A percentile compares a stretch with the other conserved stretches of the same genome.
Conservation (phyloP, 306 rosid genomes). For the Arachis hypogaea region DNA sequence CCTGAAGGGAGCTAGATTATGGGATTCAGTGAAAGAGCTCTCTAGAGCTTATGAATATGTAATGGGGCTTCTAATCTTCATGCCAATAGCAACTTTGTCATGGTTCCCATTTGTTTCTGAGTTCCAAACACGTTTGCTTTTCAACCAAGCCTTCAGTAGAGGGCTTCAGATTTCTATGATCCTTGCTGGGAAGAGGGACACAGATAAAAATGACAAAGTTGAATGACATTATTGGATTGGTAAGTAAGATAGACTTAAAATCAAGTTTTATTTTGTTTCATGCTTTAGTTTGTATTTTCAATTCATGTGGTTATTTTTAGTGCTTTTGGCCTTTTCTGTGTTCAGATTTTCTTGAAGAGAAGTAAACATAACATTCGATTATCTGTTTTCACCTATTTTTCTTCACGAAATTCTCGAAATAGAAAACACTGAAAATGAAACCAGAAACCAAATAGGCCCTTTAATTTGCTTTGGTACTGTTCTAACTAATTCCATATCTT, state of each 20-base stretch:
- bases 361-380: too few species aligned
- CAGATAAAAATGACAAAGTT: slow-evolving; percentile 44
- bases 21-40: slow-evolving; percentile 87
- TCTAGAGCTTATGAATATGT: slow-evolving; percentile 84
- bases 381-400: too few species aligned
- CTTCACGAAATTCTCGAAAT: too few species aligned
- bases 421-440: too few species aligned
- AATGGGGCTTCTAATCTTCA: slow-evolving; percentile 83
- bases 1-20: slow-evolving; percentile 61
- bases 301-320: too few species aligned
- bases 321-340: too few species aligned
- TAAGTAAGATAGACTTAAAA: not conserved
- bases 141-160: slow-evolving; percentile 96
- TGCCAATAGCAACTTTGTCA: slow-evolving; percentile 81
- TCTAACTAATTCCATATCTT: slow-evolving; percentile 15
- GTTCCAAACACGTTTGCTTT: slow-evolving; percentile 90
- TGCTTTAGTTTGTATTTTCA: not conserved
- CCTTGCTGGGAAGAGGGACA: slow-evolving; percentile 77
- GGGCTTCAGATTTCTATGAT: slow-evolving; percentile 96
- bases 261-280: slow-evolving; percentile 4
- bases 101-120: slow-evolving; percentile 93
- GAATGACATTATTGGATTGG: slow-evolving; percentile 33
- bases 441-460: too few species aligned
- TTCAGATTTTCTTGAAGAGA: too few species aligned
- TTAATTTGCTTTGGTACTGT: not conserved